Evolutionary conservation across 768 basidiomycete species (phyloP).

Genomic region (Boletus reticulatus): DNA sequence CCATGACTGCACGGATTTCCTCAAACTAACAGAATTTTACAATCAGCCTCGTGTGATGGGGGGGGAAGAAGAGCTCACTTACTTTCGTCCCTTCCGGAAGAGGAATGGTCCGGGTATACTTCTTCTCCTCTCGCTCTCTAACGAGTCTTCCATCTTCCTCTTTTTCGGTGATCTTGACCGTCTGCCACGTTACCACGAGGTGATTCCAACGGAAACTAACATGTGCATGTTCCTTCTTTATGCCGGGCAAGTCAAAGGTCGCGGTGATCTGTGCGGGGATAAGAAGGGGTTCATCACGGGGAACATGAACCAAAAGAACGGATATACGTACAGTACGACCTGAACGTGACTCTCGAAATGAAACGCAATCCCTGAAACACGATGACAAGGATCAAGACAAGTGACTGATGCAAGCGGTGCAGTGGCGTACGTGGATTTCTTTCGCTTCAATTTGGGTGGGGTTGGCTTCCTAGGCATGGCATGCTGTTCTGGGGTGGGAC

Average conservation of each 20-base stretch:
- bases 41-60: not conserved
- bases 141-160: slow-evolving; percentile 60
- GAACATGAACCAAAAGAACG: slow-evolving; percentile 6
- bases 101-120: slow-evolving; percentile 65
- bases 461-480: slow-evolving; percentile 25
- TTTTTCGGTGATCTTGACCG: slow-evolving; percentile 56
- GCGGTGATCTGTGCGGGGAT: slow-evolving; percentile 50
- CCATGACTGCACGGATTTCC: slow-evolving; percentile 68
- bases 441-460: slow-evolving; percentile 49
- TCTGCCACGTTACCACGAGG: slow-evolving; percentile 67
- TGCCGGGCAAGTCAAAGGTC: slow-evolving; percentile 67
- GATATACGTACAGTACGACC: slow-evolving; percentile 47
- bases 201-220: slow-evolving; percentile 66
- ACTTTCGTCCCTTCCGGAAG: slow-evolving; percentile 74
- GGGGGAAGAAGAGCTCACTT: slow-evolving; percentile 19
- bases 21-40: slow-evolving; percentile 50
- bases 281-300: slow-evolving; percentile 14
- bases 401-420: slow-evolving; percentile 3
- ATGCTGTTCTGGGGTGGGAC: slow-evolving; percentile 25
- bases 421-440: slow-evolving; percentile 61
- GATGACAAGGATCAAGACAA: slow-evolving; percentile 16
- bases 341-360: slow-evolving; percentile 68
- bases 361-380: slow-evolving; percentile 45
- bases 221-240: slow-evolving; percentile 72
- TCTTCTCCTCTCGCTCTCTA: slow-evolving; percentile 61